Percentiles rank a stretch among this genome's conserved stretches.
Conservation (phyloP, 306 rosid species). For the Prunus mume region DNA sequence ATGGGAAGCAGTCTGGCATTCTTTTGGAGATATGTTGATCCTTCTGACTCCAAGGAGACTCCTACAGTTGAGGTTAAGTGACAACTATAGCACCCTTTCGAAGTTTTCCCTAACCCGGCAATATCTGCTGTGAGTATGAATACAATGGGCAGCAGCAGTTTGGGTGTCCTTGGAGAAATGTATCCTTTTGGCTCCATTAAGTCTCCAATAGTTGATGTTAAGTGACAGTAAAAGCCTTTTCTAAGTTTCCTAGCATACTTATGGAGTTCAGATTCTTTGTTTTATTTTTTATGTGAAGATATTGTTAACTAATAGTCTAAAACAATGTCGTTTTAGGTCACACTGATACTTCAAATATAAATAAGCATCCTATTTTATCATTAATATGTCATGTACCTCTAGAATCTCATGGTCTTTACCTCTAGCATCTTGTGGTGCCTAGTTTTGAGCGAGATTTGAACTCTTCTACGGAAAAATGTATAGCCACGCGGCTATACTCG, state of each 20-base stretch:
- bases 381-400: too few relatives aligned
- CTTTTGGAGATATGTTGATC: conserved; percentile 37
- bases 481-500: too few relatives aligned
- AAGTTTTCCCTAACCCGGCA: neutral
- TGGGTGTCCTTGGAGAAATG: neutral
- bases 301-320: too few relatives aligned
- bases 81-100: neutral
- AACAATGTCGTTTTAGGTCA: too few relatives aligned
- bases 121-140: neutral
- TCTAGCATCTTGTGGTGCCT: too few relatives aligned
- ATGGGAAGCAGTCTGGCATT: conserved; percentile 43
- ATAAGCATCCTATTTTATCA: too few relatives aligned
- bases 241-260: neutral
- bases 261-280: neutral
- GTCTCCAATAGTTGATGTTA: neutral
- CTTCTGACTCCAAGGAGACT: conserved; percentile 12
- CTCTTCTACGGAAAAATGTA: too few relatives aligned
- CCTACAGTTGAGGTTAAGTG: neutral
- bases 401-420: too few relatives aligned
- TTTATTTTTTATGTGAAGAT: neutral
- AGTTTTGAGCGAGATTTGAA: too few relatives aligned
- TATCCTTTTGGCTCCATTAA: neutral
- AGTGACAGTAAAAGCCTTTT: neutral
- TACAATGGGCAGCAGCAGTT: neutral
- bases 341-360: too few relatives aligned